A percentile compares a stretch with the other conserved stretches of the same genome.
Evolutionary conservation across 1,284 basidiomycete species (phyloP).

Genomic region (Hymenochaete sp.): DNA sequence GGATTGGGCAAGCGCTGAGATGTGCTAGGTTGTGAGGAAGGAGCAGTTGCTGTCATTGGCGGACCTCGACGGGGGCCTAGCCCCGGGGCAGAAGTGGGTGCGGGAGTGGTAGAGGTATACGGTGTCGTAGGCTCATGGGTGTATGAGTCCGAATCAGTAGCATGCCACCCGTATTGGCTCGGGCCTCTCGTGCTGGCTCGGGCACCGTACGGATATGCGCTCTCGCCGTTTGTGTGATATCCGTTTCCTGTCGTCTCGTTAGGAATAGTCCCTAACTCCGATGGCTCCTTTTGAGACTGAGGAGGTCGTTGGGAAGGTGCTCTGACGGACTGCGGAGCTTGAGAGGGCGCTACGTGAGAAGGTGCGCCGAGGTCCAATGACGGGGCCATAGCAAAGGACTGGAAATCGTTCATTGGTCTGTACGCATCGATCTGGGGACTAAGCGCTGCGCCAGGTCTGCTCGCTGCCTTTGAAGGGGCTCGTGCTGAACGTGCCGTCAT

Average conservation of each 20-base stretch:
- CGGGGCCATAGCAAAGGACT: slow-evolving; percentile 7
- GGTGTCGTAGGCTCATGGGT: background rate
- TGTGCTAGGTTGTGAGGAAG: background rate
- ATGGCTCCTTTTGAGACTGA: slow-evolving; percentile 9
- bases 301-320: slow-evolving; percentile 10
- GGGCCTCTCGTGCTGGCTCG: background rate
- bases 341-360: slow-evolving; percentile 1
- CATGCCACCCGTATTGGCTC: slow-evolving; percentile 2
- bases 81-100: slow-evolving; percentile 1
- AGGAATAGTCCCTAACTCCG: slow-evolving; percentile 13
- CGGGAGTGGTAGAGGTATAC: background rate
- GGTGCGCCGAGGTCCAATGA: slow-evolving; percentile 3
- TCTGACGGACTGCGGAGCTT: background rate
- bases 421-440: slow-evolving; percentile 8
- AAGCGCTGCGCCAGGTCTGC: slow-evolving; percentile 1
- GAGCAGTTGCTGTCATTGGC: too few relatives aligned
- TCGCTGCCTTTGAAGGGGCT: slow-evolving; percentile 8
- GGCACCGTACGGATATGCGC: background rate
- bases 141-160: slow-evolving; percentile 1
- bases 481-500: background rate
- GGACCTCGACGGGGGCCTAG: too few relatives aligned
- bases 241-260: slow-evolving; percentile 9
- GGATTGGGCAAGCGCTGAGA: slow-evolving; percentile 4
- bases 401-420: slow-evolving; percentile 10
- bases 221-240: background rate